Evolutionary conservation across 306 rosid genomes (phyloP), one percentile per base, ranked within the genome.

Genomic region (Fragaria ananassa): DNA sequence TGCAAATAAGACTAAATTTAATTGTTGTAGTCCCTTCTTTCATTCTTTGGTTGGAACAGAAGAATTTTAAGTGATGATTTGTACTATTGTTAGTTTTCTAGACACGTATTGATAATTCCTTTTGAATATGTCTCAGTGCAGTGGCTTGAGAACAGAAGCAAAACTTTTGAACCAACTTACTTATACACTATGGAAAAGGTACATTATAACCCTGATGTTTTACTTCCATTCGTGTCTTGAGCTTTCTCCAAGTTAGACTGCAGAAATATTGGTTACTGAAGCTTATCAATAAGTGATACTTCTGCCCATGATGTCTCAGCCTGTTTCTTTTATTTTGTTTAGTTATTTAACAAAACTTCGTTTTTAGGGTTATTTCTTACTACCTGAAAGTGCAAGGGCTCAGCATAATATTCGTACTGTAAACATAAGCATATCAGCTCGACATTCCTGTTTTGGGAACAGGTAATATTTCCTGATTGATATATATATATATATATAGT

Each of bases 151-250:
- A 89, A 85, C 86, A 88, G 88, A 75, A 86, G 89, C 88, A 87
- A 87, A 85, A 84, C 90, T 72, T 92, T 88, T 82, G 99, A 93
- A 84, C 99, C 99, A 58, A 88, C 90, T 41, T 96, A 92, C 72
- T 74, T 93, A 45, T 96, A 96, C 86, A 96, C 99, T 44, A 85
- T 84, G 96, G 99, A 96, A 83, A 96, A 96, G 99, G 99, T 91
- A 78, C 76, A 11, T 23, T 63, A 60, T 65, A 62, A 54, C 27
- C 27, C 57, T 44, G 11, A 25, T 72, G 67, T 44, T 54, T 37
- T 29, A 15, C 53, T 65, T 78, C 42, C 67, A 75, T 72, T 70
- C 47, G 37, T 37, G 72, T 75, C 34, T 50, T 50, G 65, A 41
- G 18, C 56, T 74, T 61, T 74, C 44, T 74, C 31, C 45, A 21